Base-by-base conservation (phyloP, 1,284 basidiomycete genomes). In the Entoloma clypeatum region DNA sequence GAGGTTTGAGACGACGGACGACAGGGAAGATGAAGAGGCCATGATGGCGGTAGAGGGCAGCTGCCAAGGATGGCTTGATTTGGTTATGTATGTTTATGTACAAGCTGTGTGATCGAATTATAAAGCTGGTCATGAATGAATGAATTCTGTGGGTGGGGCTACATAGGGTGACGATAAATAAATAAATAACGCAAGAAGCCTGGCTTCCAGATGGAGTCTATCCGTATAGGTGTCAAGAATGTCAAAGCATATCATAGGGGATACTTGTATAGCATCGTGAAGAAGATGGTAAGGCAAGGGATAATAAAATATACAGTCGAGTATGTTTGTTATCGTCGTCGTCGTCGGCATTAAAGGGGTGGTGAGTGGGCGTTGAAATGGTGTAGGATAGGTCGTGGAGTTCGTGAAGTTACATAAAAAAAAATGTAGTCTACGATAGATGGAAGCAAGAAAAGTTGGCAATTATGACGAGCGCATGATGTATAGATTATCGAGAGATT, bases 1-100 rank as follows among this genome's bases (percentile, higher is more conserved):
- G 32, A 95, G 79, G 52, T 76, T 77, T 24, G 89, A 89, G 39
- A 95, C 91, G 31, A 93, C 89, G 7, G 79, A 82, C 36, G 90
- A 91, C 21, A 93, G 75, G 22, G 81, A 77, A 34, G n/a, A n/a
- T n/a, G 64, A 68, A 21, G 64, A 56, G 50, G 51, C 56, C 25
- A 30, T 19, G 43, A 27, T 30, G 19, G 25, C 13, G 24, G 39
- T 18, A 27, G 8, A 33, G 26, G 24, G 18, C n/a, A 19, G 24
- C 21, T 7, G n/a, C 11, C 35, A 23, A 22, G 23, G 32, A 23
- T 13, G 16, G 22, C 26, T 30, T 24, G 17, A 10, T 34, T 13
- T 26, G 33, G 16, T 19, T 25, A 10, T 19, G 16, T 9, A 5
- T n/a, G 22, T 10, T n/a, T 11, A 1, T 10, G 24, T 11, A 2